Evolutionary conservation across 129 eudicot species (phyloP).

Genomic region (Flaveria linearis): DNA sequence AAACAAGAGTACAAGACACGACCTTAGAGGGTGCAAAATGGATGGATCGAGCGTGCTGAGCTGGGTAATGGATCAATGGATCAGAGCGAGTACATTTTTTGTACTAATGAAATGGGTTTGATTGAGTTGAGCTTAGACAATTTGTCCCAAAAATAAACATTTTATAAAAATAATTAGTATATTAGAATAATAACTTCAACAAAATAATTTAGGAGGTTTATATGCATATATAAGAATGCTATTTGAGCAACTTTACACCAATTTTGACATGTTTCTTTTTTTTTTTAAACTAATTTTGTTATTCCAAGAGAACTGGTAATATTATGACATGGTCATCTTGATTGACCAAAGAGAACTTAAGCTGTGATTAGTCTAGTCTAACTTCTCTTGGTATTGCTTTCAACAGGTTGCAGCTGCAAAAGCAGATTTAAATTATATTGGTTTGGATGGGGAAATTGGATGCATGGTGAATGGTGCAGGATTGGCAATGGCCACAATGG

Average conservation of each 20-base stretch:
- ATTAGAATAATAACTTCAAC: not conserved
- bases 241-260: not conserved
- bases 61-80: not conserved
- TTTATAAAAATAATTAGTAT: not conserved
- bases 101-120: not conserved
- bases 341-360: not conserved
- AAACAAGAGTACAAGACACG: not conserved
- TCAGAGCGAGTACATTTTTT: not conserved
- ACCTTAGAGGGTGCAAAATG: not conserved
- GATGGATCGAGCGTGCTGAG: not conserved
- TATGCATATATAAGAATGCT: not conserved
- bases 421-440: conserved; percentile 93
- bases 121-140: not conserved
- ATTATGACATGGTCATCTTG: conserved; percentile 13
- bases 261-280: not conserved
- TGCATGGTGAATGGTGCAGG: conserved; percentile 99
- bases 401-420: conserved; percentile 94
- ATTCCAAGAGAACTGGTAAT: not conserved
- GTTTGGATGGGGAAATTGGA: conserved; percentile 98
- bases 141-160: not conserved
- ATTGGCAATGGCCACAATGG: conserved; percentile 99
- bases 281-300: not conserved
- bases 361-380: conserved; percentile 1
- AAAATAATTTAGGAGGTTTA: not conserved
- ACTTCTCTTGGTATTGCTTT: conserved; percentile 1